Evolutionary conservation across 306 rosid species (phyloP), one percentile per base, ranked within the genome.

Genomic region (Geum urbanum): DNA sequence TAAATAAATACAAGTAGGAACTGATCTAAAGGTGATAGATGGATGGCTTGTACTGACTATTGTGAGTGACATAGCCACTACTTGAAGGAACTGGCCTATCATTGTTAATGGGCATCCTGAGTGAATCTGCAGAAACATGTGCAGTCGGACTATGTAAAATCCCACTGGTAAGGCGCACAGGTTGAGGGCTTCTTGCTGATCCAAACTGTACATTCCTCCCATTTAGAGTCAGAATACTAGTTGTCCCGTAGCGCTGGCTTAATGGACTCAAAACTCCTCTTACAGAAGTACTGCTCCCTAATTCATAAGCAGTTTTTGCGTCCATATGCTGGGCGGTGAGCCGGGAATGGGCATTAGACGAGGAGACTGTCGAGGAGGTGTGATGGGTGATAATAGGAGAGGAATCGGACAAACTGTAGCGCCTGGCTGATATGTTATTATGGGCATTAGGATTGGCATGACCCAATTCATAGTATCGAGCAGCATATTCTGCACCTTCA

Each of bases 401-500:
- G 52, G 82, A 68, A 48, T 43, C 74, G 10, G 32, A 12, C 35
- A 81, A 50, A 24, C 62, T 44, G 40, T 70, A 57, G 3, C 39
- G 56, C 48, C 71, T 51, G 20, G 77, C 49, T 6, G 74, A 24
- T 56, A 70, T 43, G 74, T 37, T 32, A 44, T 10, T 46, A 14
- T 9, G 20, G 44, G 44, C 47, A 43, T 70, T 54, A 56, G 27
- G 43, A 13, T 24, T 10, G 65, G 37, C 40, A 37, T 52, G 73
- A 16, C 58, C 51, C 19, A 41, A 40, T 64, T 67, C 57, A 45
- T 70, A 35, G 51, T 57, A 64, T 47, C 63, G 51, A 41, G 82
- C 22, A 13, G 86, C 53, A 77, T 63, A 74, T 7, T 63, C 78
- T 2, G 74, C 64, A 57, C 75, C 70, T 18, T 75, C 83, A 59